phyloP scores from a whole-genome alignment of 2,329 filamentous ascomycete genomes.

The Helotiales sp. region DNA sequence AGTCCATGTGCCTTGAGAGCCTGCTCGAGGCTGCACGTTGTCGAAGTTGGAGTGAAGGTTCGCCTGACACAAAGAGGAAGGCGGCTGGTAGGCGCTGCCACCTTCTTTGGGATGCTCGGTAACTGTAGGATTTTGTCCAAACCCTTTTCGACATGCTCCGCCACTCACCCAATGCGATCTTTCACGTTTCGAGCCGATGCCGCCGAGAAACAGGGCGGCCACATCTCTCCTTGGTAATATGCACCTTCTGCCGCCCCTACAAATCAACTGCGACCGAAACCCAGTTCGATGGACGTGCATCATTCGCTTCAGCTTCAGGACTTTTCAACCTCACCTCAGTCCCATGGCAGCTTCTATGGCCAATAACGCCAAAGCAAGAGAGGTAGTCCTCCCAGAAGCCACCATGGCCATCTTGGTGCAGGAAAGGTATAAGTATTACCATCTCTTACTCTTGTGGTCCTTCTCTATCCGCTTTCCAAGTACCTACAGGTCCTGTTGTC shows the following conservation, averaged over 20 bases:
- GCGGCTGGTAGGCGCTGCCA: too few species aligned
- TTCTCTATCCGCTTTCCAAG: neutral
- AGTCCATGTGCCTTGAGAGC: neutral
- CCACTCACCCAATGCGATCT: too few species aligned
- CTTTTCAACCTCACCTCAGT: neutral
- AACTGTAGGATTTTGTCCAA: neutral
- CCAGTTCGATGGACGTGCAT: neutral
- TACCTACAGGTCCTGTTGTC: too few species aligned
- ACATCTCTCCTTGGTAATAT: neutral
- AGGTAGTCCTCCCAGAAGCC: neutral
- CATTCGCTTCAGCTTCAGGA: neutral
- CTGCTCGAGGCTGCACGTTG: neutral
- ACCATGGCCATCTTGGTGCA: neutral
- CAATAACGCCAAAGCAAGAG: neutral
- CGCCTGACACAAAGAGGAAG: neutral
- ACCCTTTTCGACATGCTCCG: neutral
- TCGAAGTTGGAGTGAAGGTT: neutral
- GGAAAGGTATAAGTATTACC: neutral
- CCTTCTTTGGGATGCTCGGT: too few species aligned
- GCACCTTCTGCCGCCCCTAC: neutral
- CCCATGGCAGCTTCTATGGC: neutral
- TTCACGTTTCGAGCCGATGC: neutral
- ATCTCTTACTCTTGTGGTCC: neutral
- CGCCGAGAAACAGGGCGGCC: neutral
- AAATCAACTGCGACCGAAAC: neutral